Conservation (phyloP, 2,329 filamentous ascomycete genomes). For the Pseudogymnoascus sp. region DNA sequence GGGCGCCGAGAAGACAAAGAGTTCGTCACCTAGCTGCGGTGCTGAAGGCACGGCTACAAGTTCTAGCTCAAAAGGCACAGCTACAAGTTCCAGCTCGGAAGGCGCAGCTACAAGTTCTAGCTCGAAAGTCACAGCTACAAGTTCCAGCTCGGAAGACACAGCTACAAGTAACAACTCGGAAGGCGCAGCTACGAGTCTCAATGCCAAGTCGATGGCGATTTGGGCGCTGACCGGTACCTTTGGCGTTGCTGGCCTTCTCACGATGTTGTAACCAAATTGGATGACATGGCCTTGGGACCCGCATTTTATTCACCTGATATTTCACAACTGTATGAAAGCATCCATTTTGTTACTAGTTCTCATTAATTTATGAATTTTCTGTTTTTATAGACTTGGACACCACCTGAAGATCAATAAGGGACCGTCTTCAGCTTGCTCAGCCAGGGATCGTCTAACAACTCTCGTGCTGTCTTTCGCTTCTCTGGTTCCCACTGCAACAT, state of each 20-base stretch:
- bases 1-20: background rate
- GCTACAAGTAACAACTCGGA: too few species aligned
- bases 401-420: background rate
- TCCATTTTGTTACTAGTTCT: background rate
- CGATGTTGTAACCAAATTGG: constrained; percentile 15
- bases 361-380: too few species aligned
- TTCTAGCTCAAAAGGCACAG: too few species aligned
- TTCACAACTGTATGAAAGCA: background rate
- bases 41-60: background rate
- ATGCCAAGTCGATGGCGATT: background rate
- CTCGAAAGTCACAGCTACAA: too few species aligned
- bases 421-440: background rate
- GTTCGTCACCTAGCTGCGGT: background rate
- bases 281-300: background rate
- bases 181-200: background rate
- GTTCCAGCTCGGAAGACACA: too few species aligned
- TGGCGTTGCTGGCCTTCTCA: background rate
- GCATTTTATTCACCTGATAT: background rate
- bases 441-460: constrained; percentile 17
- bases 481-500: constrained; percentile 19
- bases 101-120: background rate
- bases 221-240: background rate
- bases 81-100: background rate
- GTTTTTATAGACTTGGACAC: background rate
- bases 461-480: constrained; percentile 17